phyloP scores from a whole-genome alignment of 306 rosid genomes.

The Lablab purpureus region DNA sequence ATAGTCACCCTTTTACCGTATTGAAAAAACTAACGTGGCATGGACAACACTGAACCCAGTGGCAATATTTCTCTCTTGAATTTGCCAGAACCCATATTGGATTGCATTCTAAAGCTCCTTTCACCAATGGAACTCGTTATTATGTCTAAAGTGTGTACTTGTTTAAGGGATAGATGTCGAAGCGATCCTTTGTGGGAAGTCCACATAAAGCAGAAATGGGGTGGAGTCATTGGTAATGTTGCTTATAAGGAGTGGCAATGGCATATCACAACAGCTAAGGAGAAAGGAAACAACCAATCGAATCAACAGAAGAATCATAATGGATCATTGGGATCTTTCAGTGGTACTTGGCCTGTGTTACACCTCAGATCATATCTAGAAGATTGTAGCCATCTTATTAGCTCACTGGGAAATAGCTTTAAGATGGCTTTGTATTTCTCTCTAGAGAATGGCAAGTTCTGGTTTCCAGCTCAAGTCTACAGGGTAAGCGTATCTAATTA shows the following conservation, averaged over 20 bases:
- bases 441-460: constrained; percentile 65
- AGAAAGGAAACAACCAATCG: constrained; percentile 29
- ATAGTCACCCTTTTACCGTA: not conserved
- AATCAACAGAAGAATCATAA: constrained; percentile 37
- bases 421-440: constrained; percentile 66
- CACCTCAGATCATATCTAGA: constrained; percentile 52
- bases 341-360: constrained; percentile 46
- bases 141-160: constrained; percentile 61
- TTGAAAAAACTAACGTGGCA: constrained; percentile 27
- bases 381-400: constrained; percentile 31
- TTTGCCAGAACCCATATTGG: constrained; percentile 69
- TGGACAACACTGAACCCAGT: constrained; percentile 47
- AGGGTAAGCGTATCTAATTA: constrained; percentile 48
- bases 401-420: constrained; percentile 45
- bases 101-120: constrained; percentile 62
- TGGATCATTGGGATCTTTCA: constrained; percentile 52
- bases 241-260: constrained; percentile 63
- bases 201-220: constrained; percentile 69
- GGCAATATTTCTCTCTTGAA: constrained; percentile 54
- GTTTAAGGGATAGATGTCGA: constrained; percentile 58
- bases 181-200: constrained; percentile 69
- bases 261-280: constrained; percentile 50
- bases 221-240: constrained; percentile 55
- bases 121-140: constrained; percentile 61
- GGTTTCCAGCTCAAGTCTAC: constrained; percentile 84